phyloP scores from a whole-genome alignment of 495 filamentous ascomycete genomes.

The Penicillium macrosclerotiorum region DNA sequence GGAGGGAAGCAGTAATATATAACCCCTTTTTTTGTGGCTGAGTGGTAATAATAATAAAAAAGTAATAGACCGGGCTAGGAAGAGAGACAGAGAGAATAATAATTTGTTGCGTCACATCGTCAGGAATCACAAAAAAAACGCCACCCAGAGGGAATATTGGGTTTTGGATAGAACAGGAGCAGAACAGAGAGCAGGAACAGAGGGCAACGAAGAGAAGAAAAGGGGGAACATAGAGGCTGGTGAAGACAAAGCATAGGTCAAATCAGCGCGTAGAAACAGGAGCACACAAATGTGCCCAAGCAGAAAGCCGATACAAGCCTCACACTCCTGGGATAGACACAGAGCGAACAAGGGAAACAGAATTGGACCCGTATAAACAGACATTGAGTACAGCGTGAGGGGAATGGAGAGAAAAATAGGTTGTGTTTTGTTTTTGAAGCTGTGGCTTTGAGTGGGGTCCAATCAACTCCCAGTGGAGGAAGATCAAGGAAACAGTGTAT shows the following conservation, averaged over 20 bases:
- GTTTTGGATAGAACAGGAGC: conserved; percentile 8
- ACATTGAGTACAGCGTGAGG: conserved; percentile 16
- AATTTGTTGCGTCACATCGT: conserved; percentile 27
- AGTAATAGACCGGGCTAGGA: background rate
- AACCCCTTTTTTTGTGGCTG: too few species aligned
- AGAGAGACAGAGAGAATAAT: background rate
- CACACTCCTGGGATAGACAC: background rate
- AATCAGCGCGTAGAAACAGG: conserved; percentile 9
- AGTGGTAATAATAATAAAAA: background rate
- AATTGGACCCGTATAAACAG: conserved; percentile 11
- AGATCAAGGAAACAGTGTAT: too few species aligned
- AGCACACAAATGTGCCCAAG: background rate
- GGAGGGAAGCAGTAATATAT: too few species aligned
- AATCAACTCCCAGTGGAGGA: too few species aligned
- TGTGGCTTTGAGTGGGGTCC: too few species aligned
- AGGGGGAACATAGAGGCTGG: background rate
- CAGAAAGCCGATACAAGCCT: background rate
- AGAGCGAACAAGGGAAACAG: background rate
- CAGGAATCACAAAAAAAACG: conserved; percentile 24
- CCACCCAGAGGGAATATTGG: conserved; percentile 10
- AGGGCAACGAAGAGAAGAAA: conserved; percentile 2
- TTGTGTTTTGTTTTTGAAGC: too few species aligned
- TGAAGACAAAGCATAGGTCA: background rate
- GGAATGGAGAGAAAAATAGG: background rate
- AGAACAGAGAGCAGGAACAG: conserved; percentile 5